Base-by-base conservation (phyloP, 1,284 basidiomycete genomes). In the Irpex sp. region DNA sequence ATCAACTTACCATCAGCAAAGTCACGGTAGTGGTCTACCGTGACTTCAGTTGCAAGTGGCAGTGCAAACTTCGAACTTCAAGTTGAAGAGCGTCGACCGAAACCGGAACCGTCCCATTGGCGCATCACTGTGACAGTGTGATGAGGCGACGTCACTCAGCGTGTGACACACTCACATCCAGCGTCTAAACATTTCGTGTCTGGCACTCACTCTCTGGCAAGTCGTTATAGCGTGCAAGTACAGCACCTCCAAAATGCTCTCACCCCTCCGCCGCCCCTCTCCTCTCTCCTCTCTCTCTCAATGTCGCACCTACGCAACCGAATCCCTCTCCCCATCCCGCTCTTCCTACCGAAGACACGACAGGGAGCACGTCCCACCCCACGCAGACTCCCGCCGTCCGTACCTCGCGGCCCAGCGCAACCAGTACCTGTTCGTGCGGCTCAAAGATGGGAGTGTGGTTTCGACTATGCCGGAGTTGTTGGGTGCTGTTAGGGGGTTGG, bases 401-500 rank as follows among this genome's bases (percentile, higher is more conserved):
- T 51, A 51, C 49, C 21, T 35, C 15, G 26, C 53, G 17, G 31
- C 53, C 4, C 53, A 55, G 11, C 19, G 31, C 0, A 55, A 55
- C 17, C 53, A 55, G 53, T 46, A 46, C 13, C 2, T 55, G 11
- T 55, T 31, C 31, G 33, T 55, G 21, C 19, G 53, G n/a, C 35
- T 19, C 31, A 55, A 17, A 35, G 31, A 35, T 21, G 57, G 54
- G 31, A 21, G 21, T 43, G 35, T 62, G 11, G 33, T 59, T 15
- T 58, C 60, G 2, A 46, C 1, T 13, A 60, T 63, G 54, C 55
- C 46, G 43, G 60, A 64, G 33, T 49, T 50, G 2, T 47, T 58
- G 21, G 63, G 59, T 19, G 54, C 61, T 46, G 15, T 61, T 4
- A 39, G 60, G 15, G 63, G 47, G 15, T 15, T 64, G 15, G 63